Evolutionary conservation across 208 protist species (phyloP), one percentile per base, ranked within the genome.

Genomic region (Crithidia mellificae): DNA sequence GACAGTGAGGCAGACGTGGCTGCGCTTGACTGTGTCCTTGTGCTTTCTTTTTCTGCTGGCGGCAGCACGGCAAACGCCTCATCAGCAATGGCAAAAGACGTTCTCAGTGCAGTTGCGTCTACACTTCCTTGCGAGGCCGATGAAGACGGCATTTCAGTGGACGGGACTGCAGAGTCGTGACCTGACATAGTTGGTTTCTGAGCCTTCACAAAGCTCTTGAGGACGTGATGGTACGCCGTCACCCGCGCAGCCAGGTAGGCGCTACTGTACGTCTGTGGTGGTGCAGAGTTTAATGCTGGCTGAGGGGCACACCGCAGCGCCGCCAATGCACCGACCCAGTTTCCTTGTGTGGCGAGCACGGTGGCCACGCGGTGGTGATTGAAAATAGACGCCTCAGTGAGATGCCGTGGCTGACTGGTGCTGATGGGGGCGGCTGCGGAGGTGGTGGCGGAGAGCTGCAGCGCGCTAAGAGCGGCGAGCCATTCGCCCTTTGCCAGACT

Each of bases 401-500:
- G 30, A 1, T 58, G 53, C 12, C 5, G 19, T 53, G 8, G 6
- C 29, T 61, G 55, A n/a, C 3, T 5, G 22, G 46, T 2, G 22
- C 22, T 51, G 46, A 20, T 27, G 22, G n/a, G n/a, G n/a, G 34
- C 34, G 7, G 46, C 14, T 27, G 46, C 27, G n/a, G 46, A 2
- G 20, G 46, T 46, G 14, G 46, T n/a, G 14, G 49, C 41, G 12
- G 36, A 41, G n/a, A 44, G 24, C 32, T 65, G 63, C 6, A 76
- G 36, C 3, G 63, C 44, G 27, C 36, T 44, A 49, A 76, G 70
- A 22, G 70, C 70, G 25, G 56, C 70, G 2, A 59, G 54, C 70
- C 70, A 76, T 56, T 76, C 70, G 0, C 70, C 70, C 25, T 76
- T 69, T 19, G 63, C 62, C 20, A 76, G 30, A 41, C 70, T 76